A percentile compares a stretch with the other conserved stretches of the same genome.
Conservation (phyloP, 257 asterid genomes). For the Solanum tacnaense region DNA sequence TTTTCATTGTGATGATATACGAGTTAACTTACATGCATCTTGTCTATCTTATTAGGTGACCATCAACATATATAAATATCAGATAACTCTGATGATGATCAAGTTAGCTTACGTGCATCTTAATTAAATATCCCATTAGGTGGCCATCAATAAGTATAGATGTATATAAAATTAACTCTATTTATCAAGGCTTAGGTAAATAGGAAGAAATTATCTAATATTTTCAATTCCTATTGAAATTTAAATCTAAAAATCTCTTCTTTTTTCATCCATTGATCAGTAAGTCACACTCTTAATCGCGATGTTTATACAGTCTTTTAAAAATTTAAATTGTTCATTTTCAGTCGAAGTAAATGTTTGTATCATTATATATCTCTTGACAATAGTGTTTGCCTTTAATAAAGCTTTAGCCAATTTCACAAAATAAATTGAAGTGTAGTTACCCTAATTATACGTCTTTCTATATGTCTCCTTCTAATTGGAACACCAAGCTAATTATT, state of each 20-base stretch:
- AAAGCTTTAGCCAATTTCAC: neutral
- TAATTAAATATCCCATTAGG: neutral
- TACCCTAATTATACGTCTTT: neutral
- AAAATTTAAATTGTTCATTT: neutral
- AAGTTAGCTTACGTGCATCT: neutral
- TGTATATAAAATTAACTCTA: neutral
- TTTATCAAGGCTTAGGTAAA: accelerated
- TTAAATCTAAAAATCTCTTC: neutral
- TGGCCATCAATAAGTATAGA: neutral
- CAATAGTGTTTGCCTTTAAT: neutral
- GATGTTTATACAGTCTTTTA: neutral
- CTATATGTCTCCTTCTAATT: neutral
- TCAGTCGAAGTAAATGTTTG: neutral
- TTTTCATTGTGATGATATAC: no score
- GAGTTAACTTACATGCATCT: neutral
- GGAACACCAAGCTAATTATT: neutral
- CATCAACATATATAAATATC: neutral
- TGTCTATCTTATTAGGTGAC: accelerated
- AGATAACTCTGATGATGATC: accelerated
- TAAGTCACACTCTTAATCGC: neutral
- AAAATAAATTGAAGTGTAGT: neutral
- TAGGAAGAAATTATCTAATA: neutral
- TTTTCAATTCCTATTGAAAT: neutral
- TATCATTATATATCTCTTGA: neutral
- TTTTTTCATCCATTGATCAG: neutral